Percentiles rank a stretch among this genome's conserved stretches.
These are phyloP conservation scores for Yamadazyma takamatsuzukensis DNA, from an alignment of 805 yeast species.

Conservation along the genomic window DNA sequence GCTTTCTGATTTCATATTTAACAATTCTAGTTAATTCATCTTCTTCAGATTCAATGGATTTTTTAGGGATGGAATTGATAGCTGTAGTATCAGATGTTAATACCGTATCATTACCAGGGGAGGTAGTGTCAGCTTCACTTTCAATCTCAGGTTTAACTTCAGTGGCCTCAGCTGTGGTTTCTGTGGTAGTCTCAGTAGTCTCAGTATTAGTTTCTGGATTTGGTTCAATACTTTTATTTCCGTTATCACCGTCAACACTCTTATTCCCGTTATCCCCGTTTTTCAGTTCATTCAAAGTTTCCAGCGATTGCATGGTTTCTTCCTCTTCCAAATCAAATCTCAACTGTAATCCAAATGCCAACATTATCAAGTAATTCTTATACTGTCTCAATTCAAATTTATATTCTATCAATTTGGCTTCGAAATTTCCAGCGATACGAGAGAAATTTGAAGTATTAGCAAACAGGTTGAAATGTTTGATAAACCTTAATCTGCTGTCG, in stretches of 20 bases:
- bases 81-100: background rate
- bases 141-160: conserved; percentile 1
- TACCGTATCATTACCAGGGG: background rate
- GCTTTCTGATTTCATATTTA: conserved; percentile 28
- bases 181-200: background rate
- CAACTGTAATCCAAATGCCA: conserved; percentile 46
- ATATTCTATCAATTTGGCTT: conserved; percentile 39
- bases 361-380: conserved; percentile 40
- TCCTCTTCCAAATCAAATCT: conserved; percentile 40
- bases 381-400: conserved; percentile 43
- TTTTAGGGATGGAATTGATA: conserved; percentile 3
- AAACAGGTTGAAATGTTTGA: conserved; percentile 23
- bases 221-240: no score
- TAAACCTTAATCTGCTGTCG: conserved; percentile 25
- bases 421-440: conserved; percentile 36
- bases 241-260: background rate
- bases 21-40: conserved; percentile 31
- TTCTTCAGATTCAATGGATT: conserved; percentile 4
- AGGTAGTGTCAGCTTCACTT: background rate
- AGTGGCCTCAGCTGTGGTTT: background rate
- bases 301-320: no score
- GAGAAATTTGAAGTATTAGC: conserved; percentile 32
- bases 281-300: conserved; percentile 5
- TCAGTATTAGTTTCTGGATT: conserved; percentile 1
- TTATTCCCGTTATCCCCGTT: conserved; percentile 1